These are phyloP conservation scores for Kentomonas sorsogonicus DNA, from an alignment of 208 protist genomes.

Conservation along the genomic window DNA sequence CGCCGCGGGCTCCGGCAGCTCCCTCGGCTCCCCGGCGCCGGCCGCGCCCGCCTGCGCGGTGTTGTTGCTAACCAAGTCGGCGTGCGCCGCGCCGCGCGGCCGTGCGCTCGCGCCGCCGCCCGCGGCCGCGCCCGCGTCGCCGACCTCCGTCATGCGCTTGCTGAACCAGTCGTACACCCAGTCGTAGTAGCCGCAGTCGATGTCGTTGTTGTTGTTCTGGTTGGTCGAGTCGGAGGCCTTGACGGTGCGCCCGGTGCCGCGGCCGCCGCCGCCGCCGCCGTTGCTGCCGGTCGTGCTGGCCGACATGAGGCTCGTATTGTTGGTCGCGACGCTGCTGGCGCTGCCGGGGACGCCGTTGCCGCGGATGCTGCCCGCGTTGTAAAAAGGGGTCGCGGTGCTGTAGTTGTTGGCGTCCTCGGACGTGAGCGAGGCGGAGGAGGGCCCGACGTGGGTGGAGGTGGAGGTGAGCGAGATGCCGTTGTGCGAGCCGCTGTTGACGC, in stretches of 20 bases:
- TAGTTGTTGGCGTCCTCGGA: too few species aligned
- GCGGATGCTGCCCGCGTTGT: not conserved
- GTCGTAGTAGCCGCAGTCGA: conserved; percentile 39
- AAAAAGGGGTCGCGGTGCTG: too few species aligned
- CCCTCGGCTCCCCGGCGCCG: too few species aligned
- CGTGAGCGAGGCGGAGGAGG: conserved; percentile 7
- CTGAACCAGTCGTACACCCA: conserved; percentile 85
- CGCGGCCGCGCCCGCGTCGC: conserved; percentile 1
- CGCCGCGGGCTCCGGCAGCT: too few species aligned
- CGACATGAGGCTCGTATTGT: conserved; percentile 9
- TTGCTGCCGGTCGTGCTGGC: not conserved
- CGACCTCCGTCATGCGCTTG: conserved; percentile 60
- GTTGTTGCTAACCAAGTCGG: too few species aligned
- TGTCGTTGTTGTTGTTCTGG: not conserved
- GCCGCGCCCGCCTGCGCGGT: too few species aligned
- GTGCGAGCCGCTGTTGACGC: not conserved
- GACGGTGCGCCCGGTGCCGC: not conserved
- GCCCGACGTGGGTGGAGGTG: not conserved
- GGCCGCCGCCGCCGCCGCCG: not conserved
- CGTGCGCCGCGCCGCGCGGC: too few species aligned
- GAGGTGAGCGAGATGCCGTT: conserved; percentile 14
- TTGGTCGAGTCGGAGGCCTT: not conserved
- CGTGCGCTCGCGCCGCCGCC: not conserved
- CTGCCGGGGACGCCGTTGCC: not conserved
- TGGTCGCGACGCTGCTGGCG: conserved; percentile 1